A percentile compares a stretch with the other conserved stretches of the same genome.
Evolutionary conservation across 139 green algal species (phyloP).

Genomic region (Micromonas pusilla): DNA sequence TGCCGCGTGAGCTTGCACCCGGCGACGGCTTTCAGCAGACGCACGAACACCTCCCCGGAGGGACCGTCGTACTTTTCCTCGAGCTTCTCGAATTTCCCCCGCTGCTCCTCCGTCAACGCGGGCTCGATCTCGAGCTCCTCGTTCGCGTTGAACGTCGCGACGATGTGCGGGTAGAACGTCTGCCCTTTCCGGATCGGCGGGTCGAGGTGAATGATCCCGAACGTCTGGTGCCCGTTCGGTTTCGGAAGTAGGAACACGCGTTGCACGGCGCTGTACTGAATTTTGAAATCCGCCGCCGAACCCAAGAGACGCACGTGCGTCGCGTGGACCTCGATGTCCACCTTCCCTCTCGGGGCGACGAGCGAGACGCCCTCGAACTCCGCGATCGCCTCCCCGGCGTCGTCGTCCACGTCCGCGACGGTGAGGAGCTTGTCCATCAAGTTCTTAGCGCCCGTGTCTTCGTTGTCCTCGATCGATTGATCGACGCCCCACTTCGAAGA

Average conservation of each 20-base stretch:
- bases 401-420: constrained; percentile 31
- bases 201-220: constrained; percentile 83
- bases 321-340: constrained; percentile 46
- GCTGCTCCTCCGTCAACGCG: constrained; percentile 48
- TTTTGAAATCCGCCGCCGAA: constrained; percentile 86
- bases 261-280: constrained; percentile 80
- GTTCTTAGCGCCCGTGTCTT: constrained; percentile 18
- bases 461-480: constrained; percentile 24
- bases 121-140: constrained; percentile 71
- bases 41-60: constrained; percentile 77
- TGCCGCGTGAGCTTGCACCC: constrained; percentile 75
- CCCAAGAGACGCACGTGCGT: constrained; percentile 36
- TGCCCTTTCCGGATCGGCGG: constrained; percentile 92
- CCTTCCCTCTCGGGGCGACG: constrained; percentile 40
- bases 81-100: constrained; percentile 35
- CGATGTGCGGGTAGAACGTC: constrained; percentile 89
- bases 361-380: constrained; percentile 68
- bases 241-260: constrained; percentile 89
- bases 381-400: constrained; percentile 29
- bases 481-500: constrained; percentile 31
- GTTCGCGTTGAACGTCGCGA: constrained; percentile 72
- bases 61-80: constrained; percentile 36
- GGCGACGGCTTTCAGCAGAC: constrained; percentile 70
- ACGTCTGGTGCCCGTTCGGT: constrained; percentile 70
- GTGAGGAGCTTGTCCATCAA: constrained; percentile 32